Evolutionary conservation across 225 moss, liverwort and hornwort species (phyloP).

Genomic region (Thuidium tamariscinum): DNA sequence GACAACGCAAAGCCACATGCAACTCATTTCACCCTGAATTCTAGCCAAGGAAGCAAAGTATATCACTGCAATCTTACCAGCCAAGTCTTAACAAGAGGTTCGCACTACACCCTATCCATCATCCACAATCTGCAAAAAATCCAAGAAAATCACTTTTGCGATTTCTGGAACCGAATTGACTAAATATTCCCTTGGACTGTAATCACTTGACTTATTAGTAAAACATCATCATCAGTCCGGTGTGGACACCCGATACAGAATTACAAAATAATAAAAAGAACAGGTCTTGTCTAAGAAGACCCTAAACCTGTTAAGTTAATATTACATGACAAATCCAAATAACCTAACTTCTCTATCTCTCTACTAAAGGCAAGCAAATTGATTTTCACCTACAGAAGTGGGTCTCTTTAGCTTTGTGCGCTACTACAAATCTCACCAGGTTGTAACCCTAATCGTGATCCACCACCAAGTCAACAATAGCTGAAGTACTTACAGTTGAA

Average conservation of each 20-base stretch:
- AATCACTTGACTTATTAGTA: background rate
- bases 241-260: background rate
- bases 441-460: background rate
- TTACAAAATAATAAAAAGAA: background rate
- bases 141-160: constrained; percentile 16
- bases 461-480: constrained; percentile 14
- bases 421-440: background rate
- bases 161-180: background rate
- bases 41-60: background rate
- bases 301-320: background rate
- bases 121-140: constrained; percentile 39
- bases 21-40: background rate
- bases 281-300: background rate
- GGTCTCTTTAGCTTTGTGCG: background rate
- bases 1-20: background rate
- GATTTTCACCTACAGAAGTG: background rate
- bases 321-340: background rate
- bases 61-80: constrained; percentile 24
- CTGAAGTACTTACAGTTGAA: constrained; percentile 44
- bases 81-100: constrained; percentile 18
- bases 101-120: constrained; percentile 36
- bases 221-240: constrained; percentile 11
- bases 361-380: constrained; percentile 4
- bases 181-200: background rate
- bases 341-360: background rate